A percentile compares a stretch with the other conserved stretches of the same genome.
Conservation (phyloP, 331 rosid genomes). For the Saraca asoca region DNA sequence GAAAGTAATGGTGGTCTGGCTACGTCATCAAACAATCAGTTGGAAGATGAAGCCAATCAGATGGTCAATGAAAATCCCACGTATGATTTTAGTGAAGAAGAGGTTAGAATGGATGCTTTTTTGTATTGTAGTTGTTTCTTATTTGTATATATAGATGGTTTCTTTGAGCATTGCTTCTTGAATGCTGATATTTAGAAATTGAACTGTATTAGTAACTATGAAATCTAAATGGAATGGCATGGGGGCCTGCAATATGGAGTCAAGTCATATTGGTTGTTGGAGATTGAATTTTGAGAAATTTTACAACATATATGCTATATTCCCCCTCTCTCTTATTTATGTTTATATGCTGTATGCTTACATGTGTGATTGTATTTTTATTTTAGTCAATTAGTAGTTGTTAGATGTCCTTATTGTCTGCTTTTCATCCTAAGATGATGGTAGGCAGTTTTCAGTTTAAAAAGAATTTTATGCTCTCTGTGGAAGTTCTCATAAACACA, state of each 20-base stretch:
- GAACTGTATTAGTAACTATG: background rate
- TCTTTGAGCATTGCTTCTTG: constrained; percentile 14
- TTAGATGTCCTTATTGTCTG: constrained; percentile 5
- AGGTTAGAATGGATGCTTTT: constrained; percentile 46
- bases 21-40: constrained; percentile 38
- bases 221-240: background rate
- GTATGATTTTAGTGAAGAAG: constrained; percentile 80
- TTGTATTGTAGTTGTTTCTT: constrained; percentile 10
- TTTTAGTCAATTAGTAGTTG: background rate
- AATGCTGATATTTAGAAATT: constrained; percentile 4
- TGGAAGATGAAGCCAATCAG: constrained; percentile 40
- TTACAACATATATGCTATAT: background rate
- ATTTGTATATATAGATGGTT: background rate
- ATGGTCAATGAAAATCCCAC: constrained; percentile 38
- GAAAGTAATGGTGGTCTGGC: constrained; percentile 53
- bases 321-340: no score
- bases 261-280: background rate
- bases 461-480: background rate
- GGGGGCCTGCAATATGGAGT: background rate
- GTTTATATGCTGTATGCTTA: background rate
- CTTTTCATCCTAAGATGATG: constrained; percentile 11
- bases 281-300: constrained; percentile 9
- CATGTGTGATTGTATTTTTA: background rate
- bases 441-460: background rate
- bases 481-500: background rate